A percentile compares a stretch with the other conserved stretches of the same genome.
Conservation (phyloP, 345 rosid genomes). For the Geranium brycei region DNA sequence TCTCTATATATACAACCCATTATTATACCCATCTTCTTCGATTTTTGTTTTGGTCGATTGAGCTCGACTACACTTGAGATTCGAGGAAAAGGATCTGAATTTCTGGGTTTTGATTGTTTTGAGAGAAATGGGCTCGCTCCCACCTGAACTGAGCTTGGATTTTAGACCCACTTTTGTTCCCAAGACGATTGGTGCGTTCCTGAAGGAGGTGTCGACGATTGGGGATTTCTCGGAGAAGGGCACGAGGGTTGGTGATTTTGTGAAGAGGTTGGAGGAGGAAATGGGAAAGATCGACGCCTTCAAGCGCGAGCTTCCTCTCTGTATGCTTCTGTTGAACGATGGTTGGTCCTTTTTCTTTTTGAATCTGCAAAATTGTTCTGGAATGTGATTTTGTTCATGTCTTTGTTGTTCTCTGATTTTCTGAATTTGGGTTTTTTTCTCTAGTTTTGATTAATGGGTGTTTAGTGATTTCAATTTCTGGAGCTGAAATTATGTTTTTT, state of each 20-base stretch:
- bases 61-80: background rate
- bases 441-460: background rate
- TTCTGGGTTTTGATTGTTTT: background rate
- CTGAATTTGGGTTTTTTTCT: too few relatives aligned
- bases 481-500: constrained; percentile 5
- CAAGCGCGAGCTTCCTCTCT: constrained; percentile 78
- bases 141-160: constrained; percentile 54
- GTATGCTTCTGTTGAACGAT: constrained; percentile 59
- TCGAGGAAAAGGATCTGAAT: background rate
- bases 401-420: too few relatives aligned
- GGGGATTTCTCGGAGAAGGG: constrained; percentile 30
- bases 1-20: constrained; percentile 15
- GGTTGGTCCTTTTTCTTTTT: constrained; percentile 27
- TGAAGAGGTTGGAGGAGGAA: constrained; percentile 59
- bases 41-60: background rate
- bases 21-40: background rate
- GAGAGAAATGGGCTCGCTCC: constrained; percentile 34
- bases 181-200: constrained; percentile 39
- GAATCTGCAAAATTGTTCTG: too few relatives aligned
- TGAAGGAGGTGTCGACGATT: constrained; percentile 35
- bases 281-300: constrained; percentile 63
- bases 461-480: background rate
- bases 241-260: constrained; percentile 34
- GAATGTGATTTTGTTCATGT: too few relatives aligned
- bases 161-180: constrained; percentile 33